A percentile compares a stretch with the other conserved stretches of the same genome.
Evolutionary conservation across 2,329 filamentous ascomycete genomes (phyloP).

Genomic region (Cladosporium sp.): DNA sequence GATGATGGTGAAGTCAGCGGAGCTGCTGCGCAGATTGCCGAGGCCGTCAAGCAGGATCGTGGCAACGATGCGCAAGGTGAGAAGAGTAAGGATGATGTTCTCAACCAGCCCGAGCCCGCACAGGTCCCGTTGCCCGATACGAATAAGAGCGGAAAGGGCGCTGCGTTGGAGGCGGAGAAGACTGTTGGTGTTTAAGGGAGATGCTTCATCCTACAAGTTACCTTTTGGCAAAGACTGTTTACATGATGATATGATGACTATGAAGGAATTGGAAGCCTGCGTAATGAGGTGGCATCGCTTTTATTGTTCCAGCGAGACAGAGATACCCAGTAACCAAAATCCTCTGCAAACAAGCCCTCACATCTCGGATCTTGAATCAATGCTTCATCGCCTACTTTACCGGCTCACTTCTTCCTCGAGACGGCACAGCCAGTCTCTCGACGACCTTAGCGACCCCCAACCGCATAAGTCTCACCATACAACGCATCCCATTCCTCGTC

Average conservation of each 20-base stretch:
- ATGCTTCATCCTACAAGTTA: not conserved
- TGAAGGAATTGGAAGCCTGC: not conserved
- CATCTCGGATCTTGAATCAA: not conserved
- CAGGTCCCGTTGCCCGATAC: slow-evolving; percentile 22
- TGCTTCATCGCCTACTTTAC: too few relatives aligned
- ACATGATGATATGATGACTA: not conserved
- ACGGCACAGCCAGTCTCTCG: too few relatives aligned
- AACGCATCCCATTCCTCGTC: not conserved
- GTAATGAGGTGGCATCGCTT: not conserved
- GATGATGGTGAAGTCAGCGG: slow-evolving; percentile 17
- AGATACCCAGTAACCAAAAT: slow-evolving; percentile 2
- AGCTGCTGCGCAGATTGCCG: slow-evolving; percentile 9
- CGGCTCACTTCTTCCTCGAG: not conserved
- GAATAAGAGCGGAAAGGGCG: slow-evolving; percentile 13
- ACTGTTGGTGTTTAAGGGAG: not conserved
- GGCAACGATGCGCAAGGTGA: not conserved
- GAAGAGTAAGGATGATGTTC: slow-evolving; percentile 1
- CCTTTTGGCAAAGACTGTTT: too few relatives aligned
- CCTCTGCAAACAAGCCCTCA: not conserved
- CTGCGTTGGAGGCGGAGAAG: slow-evolving; percentile 12
- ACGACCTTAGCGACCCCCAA: not conserved
- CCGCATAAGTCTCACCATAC: not conserved
- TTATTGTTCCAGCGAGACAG: not conserved
- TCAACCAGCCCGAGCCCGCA: slow-evolving; percentile 23
- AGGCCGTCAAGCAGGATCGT: slow-evolving; percentile 10